Percentiles rank a stretch among this genome's conserved stretches.
phyloP scores from a whole-genome alignment of 331 rosid species.

The Quercus lobata region DNA sequence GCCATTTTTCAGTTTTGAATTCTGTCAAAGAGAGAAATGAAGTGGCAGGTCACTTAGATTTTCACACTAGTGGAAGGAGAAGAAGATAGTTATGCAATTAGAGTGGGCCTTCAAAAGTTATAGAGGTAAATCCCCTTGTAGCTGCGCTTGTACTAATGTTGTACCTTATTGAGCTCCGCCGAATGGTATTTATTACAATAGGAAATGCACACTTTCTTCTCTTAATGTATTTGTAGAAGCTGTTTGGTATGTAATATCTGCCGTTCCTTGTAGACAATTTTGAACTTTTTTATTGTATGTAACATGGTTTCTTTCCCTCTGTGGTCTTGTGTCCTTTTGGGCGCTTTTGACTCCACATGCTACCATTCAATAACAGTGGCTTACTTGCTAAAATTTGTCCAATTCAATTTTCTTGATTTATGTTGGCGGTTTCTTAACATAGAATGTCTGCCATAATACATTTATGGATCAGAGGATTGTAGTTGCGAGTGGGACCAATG shows the following conservation, averaged over 20 bases:
- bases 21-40: constrained; percentile 20
- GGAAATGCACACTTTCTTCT: not conserved
- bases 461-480: not conserved
- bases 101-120: constrained; percentile 2
- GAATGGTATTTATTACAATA: not conserved
- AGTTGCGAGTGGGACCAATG: not conserved
- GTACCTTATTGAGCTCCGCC: not conserved
- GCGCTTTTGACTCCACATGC: constrained; percentile 6
- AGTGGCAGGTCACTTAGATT: constrained; percentile 9
- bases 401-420: constrained; percentile 17
- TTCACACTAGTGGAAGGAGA: not conserved
- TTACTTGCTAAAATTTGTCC: constrained; percentile 3
- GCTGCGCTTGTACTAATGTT: not conserved
- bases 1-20: constrained; percentile 19
- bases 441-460: not conserved
- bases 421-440: constrained; percentile 18
- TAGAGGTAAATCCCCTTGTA: not conserved
- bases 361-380: constrained; percentile 12
- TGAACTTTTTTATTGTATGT: constrained; percentile 8
- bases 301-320: constrained; percentile 17
- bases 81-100: constrained; percentile 10
- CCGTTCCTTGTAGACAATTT: not conserved
- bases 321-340: constrained; percentile 8
- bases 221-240: not conserved
- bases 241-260: not conserved